Conservation (phyloP, 441 rosid species). For the Gossypium schwendimanii region DNA sequence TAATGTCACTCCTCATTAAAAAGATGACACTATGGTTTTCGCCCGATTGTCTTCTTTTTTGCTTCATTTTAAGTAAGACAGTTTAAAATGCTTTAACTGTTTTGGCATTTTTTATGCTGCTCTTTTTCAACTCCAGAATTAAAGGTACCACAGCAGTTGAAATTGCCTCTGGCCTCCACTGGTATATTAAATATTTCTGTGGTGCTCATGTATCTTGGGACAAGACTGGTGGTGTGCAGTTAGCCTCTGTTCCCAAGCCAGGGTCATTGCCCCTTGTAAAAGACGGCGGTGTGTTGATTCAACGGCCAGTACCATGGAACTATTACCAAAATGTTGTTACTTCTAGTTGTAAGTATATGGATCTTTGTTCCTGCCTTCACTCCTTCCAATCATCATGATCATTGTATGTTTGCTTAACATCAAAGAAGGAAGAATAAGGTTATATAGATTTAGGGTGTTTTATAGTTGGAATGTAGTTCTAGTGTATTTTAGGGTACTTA, state of each 20-base stretch:
- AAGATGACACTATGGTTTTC: not conserved
- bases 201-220: conserved; percentile 96
- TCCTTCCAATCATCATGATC: not conserved
- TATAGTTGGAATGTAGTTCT: not conserved
- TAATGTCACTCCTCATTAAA: not conserved
- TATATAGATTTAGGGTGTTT: not conserved
- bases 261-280: conserved; percentile 68
- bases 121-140: conserved; percentile 35
- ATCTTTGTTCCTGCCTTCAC: conserved; percentile 12
- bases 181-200: conserved; percentile 86
- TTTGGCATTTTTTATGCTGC: not conserved
- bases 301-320: conserved; percentile 91
- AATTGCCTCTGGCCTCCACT: conserved; percentile 86
- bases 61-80: not conserved
- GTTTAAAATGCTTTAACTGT: not conserved
- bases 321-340: conserved; percentile 98
- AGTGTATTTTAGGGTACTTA: not conserved
- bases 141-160: conserved; percentile 85
- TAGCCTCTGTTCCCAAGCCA: conserved; percentile 67
- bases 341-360: conserved; percentile 69
- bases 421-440: not conserved
- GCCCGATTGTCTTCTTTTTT: not conserved
- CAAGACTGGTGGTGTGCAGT: conserved; percentile 86
- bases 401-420: not conserved
- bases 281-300: conserved; percentile 56